These are phyloP conservation scores for Podospora bellae-mahoneyi DNA, from an alignment of 495 filamentous ascomycete genomes.

Conservation along the genomic window DNA sequence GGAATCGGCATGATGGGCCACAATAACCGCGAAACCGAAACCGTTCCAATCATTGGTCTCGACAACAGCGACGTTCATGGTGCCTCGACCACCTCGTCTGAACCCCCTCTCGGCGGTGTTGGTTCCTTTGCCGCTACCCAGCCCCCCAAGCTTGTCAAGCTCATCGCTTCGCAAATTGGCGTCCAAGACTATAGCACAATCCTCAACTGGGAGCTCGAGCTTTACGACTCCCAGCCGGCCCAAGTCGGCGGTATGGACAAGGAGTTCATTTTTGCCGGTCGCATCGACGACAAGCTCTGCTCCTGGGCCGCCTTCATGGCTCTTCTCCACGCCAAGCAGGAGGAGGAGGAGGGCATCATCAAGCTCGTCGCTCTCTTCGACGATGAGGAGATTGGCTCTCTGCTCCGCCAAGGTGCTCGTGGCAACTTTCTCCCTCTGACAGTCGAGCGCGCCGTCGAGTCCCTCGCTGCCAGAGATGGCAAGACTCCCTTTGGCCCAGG, in stretches of 20 bases:
- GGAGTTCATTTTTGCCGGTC: constrained; percentile 91
- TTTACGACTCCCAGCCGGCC: constrained; percentile 87
- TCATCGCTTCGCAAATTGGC: constrained; percentile 70
- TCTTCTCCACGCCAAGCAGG: constrained; percentile 62
- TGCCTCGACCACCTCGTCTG: constrained; percentile 29
- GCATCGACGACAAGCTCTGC: constrained; percentile 97
- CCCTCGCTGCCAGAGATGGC: constrained; percentile 44
- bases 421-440: constrained; percentile 80
- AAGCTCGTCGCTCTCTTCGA: constrained; percentile 91
- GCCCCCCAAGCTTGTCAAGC: constrained; percentile 75
- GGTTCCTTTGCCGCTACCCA: constrained; percentile 76
- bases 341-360: constrained; percentile 56
- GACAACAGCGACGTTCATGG: constrained; percentile 62
- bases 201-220: constrained; percentile 95
- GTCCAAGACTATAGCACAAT: constrained; percentile 69
- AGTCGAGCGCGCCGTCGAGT: constrained; percentile 76
- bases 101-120: constrained; percentile 40
- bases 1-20: constrained; percentile 71
- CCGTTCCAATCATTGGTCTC: constrained; percentile 88
- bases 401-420: constrained; percentile 83
- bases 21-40: constrained; percentile 88
- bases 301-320: constrained; percentile 88
- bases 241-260: constrained; percentile 81
- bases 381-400: constrained; percentile 90
- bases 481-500: constrained; percentile 55